These are phyloP conservation scores for Jamesozyma lodderae DNA, from an alignment of 805 yeast species.

Conservation along the genomic window DNA sequence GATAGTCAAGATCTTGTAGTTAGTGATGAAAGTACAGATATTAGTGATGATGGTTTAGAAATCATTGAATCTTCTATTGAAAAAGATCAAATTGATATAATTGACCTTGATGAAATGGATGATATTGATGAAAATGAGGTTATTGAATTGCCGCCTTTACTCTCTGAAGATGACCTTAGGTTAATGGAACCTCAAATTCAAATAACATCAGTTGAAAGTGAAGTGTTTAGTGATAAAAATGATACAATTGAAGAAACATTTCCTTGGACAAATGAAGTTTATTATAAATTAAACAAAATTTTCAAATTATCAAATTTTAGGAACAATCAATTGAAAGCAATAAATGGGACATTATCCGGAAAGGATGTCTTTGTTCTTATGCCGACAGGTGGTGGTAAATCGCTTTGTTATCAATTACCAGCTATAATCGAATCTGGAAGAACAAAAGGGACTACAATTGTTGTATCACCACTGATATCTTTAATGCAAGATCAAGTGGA, in stretches of 20 bases:
- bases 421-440: conserved; percentile 70
- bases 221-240: not conserved
- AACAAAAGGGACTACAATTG: conserved; percentile 80
- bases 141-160: conserved; percentile 4
- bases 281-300: conserved; percentile 42
- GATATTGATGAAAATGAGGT: conserved; percentile 8
- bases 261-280: conserved; percentile 64
- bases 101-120: conserved; percentile 9
- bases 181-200: not conserved
- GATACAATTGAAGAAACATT: not conserved
- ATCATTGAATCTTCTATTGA: conserved; percentile 1
- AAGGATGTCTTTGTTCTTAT: conserved; percentile 86
- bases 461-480: conserved; percentile 88
- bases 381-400: conserved; percentile 99
- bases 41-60: conserved; percentile 21
- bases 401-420: conserved; percentile 90
- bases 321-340: conserved; percentile 78
- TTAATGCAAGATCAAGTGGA: conserved; percentile 96
- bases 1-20: not conserved
- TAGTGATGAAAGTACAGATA: conserved; percentile 4
- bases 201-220: not conserved
- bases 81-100: not conserved
- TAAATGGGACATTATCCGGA: conserved; percentile 66
- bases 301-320: conserved; percentile 66
- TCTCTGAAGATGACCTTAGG: conserved; percentile 3